Conservation (phyloP, 2,329 filamentous ascomycete species). For the Xylariales sp. region DNA sequence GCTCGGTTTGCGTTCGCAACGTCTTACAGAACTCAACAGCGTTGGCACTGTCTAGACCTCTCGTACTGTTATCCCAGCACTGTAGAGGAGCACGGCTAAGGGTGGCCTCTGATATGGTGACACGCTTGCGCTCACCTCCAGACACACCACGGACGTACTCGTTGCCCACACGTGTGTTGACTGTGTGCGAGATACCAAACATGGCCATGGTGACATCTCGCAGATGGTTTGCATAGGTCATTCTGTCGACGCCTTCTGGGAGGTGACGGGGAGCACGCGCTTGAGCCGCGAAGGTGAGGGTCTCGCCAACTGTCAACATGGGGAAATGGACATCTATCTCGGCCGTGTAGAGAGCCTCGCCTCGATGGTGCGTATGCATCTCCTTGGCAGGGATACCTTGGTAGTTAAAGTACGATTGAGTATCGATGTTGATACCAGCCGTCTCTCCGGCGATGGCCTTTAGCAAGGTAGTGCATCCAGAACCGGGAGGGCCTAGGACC, state of each 20-base stretch:
- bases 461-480: constrained; percentile 85
- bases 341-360: constrained; percentile 88
- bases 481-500: constrained; percentile 76
- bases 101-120: constrained; percentile 71
- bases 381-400: constrained; percentile 77
- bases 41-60: constrained; percentile 80
- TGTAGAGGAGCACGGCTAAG: constrained; percentile 71
- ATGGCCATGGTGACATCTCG: constrained; percentile 80
- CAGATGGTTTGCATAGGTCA: constrained; percentile 69
- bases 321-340: constrained; percentile 88
- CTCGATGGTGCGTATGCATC: constrained; percentile 82
- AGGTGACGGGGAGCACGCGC: constrained; percentile 73
- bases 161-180: constrained; percentile 79
- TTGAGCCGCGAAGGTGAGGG: constrained; percentile 79
- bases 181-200: constrained; percentile 78
- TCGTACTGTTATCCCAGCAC: constrained; percentile 78
- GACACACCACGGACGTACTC: constrained; percentile 80
- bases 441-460: constrained; percentile 88
- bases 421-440: constrained; percentile 79
- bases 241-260: constrained; percentile 66
- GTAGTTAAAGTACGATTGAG: constrained; percentile 82
- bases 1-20: constrained; percentile 71
- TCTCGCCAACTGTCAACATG: constrained; percentile 80
- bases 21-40: constrained; percentile 81
- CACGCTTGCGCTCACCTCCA: constrained; percentile 78